phyloP scores from a whole-genome alignment of 2,329 filamentous ascomycete species.

The Thermothelomyces thermophilus region DNA sequence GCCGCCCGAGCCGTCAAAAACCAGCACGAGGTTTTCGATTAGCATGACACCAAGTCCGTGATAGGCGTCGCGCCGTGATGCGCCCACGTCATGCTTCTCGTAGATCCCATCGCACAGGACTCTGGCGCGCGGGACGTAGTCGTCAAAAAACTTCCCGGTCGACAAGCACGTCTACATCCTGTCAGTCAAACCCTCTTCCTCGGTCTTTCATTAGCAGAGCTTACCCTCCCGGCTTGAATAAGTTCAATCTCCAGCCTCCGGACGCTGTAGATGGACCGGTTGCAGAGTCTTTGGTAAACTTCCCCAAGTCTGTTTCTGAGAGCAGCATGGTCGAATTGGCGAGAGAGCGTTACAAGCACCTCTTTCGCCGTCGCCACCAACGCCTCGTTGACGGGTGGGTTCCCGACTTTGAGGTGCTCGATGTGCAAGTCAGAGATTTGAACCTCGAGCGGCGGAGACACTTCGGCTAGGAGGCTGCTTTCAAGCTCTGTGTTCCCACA shows the following conservation, averaged over 20 bases:
- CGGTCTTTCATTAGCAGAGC: constrained; percentile 5
- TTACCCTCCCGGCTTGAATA: constrained; percentile 45
- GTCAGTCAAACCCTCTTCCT: not conserved
- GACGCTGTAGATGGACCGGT: constrained; percentile 35
- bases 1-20: constrained; percentile 16
- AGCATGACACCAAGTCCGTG: constrained; percentile 37
- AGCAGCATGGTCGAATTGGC: constrained; percentile 29
- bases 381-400: constrained; percentile 26
- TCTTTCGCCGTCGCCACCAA: constrained; percentile 33
- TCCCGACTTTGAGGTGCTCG: constrained; percentile 34
- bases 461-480: constrained; percentile 32
- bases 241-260: constrained; percentile 47
- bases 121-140: constrained; percentile 37
- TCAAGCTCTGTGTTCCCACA: constrained; percentile 42
- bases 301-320: constrained; percentile 32
- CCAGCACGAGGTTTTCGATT: constrained; percentile 35
- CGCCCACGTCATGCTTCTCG: constrained; percentile 26
- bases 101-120: constrained; percentile 41
- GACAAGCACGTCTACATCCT: constrained; percentile 33
- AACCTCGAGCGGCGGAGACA: constrained; percentile 29
- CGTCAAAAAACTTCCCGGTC: constrained; percentile 33
- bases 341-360: constrained; percentile 34
- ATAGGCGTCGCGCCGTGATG: constrained; percentile 35
- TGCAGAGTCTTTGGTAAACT: constrained; percentile 32
- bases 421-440: constrained; percentile 37